Evolutionary conservation across 306 rosid species (phyloP).

Genomic region (Glycine tomentella): DNA sequence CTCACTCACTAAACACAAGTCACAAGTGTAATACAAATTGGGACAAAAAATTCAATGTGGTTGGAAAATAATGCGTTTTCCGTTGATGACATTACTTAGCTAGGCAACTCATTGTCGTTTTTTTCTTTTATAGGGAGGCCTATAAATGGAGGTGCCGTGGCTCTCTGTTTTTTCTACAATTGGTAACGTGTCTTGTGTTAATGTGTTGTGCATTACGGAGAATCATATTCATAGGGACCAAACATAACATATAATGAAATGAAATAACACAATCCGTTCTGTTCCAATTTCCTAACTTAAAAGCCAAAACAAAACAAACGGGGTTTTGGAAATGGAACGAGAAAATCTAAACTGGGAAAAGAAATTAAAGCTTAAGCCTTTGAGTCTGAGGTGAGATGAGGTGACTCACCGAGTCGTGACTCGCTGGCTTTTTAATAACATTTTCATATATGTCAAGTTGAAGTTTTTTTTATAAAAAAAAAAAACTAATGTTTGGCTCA

Average conservation of each 20-base stretch:
- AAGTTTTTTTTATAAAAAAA: constrained; percentile 35
- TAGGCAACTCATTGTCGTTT: constrained; percentile 43
- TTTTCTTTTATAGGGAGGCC: constrained; percentile 6
- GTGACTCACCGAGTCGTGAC: constrained; percentile 62
- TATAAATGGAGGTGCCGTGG: neutral
- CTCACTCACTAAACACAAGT: too few relatives aligned
- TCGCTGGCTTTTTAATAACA: constrained; percentile 46
- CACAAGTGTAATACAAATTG: neutral
- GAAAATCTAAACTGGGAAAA: constrained; percentile 30
- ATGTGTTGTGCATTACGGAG: neutral
- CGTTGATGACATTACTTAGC: constrained; percentile 21
- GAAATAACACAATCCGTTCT: neutral
- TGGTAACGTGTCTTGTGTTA: neutral
- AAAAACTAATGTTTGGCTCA: constrained; percentile 64
- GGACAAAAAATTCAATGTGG: neutral
- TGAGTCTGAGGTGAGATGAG: constrained; percentile 46
- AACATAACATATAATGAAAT: neutral
- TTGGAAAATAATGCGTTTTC: constrained; percentile 3
- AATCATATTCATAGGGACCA: neutral
- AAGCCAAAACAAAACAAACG: constrained; percentile 40
- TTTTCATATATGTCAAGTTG: constrained; percentile 63
- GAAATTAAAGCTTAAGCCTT: neutral
- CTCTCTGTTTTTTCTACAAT: neutral
- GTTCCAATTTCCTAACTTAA: constrained; percentile 25
- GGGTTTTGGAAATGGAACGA: constrained; percentile 34